phyloP scores from a whole-genome alignment of 495 filamentous ascomycete genomes.

The Neurospora sp. region DNA sequence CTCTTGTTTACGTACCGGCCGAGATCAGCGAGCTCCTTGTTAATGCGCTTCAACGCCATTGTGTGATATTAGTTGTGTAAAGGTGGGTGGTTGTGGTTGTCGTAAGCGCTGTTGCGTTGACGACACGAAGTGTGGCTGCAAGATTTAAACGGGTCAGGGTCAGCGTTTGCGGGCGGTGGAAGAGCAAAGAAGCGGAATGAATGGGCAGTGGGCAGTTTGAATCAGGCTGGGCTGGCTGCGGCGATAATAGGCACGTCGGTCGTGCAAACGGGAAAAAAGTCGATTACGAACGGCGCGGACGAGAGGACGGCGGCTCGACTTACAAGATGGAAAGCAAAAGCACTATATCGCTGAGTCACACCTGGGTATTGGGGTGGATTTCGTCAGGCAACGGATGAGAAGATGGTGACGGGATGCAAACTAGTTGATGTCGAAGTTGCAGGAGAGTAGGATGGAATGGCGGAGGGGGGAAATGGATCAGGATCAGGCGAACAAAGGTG shows the following conservation, averaged over 20 bases:
- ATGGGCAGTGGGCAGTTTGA: conserved; percentile 1
- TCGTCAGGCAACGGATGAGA: neutral
- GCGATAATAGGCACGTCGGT: neutral
- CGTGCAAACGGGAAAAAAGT: neutral
- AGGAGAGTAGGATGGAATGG: neutral
- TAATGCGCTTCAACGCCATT: conserved; percentile 99
- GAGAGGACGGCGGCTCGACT: neutral
- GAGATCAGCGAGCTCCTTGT: conserved; percentile 99
- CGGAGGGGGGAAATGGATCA: neutral
- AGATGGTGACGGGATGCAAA: neutral
- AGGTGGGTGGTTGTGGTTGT: conserved; percentile 10
- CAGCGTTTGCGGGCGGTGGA: conserved; percentile 17
- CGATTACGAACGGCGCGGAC: neutral
- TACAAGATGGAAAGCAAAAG: neutral
- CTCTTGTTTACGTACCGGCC: conserved; percentile 67
- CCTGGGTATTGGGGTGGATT: neutral
- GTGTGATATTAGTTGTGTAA: conserved; percentile 29
- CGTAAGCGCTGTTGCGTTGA: conserved; percentile 2
- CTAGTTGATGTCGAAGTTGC: neutral
- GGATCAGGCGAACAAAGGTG: neutral
- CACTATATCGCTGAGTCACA: neutral
- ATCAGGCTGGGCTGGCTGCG: neutral
- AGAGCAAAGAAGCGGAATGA: conserved; percentile 20
- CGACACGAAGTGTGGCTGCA: conserved; percentile 8
- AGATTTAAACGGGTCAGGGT: conserved; percentile 18